Base-by-base conservation (phyloP, 2,329 filamentous ascomycete species). In the Alternaria sp. region DNA sequence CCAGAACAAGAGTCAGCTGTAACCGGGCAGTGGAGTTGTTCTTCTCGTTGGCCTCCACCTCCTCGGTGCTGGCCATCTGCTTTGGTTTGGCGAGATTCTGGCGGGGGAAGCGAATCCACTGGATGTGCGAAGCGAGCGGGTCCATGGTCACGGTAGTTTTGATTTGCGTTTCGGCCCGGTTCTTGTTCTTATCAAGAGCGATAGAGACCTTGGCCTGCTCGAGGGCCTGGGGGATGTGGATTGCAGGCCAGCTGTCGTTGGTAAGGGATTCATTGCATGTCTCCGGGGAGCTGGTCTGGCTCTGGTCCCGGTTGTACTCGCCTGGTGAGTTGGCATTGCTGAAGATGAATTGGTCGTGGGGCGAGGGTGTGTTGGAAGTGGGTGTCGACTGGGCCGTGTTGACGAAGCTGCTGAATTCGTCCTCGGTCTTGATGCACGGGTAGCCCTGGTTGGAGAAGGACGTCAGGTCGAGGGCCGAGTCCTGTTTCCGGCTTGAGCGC, bases 81-180 rank as follows among this genome's bases (percentile, higher is more conserved):
- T 98, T 98, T 7, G 94, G 92, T 78, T 98, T 98, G 19, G 94
- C 96, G 58, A 99, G 96, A 1, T 93, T 96, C 76, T 97, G 90
- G 4, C 91, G 89, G 5, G 95, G 96, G 15, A 99, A 86, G 74
- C 96, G 93, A 54, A 98, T 83, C 76, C 91, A 93, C 67, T 90
- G 92, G 61, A 94, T 88, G 11, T 91, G 91, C 1, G 85, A 82
- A 2, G 94, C 93, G 50, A 97, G 83, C 19, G 91, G 89, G 61
- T 89, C 90, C 43, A 98, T 81, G 0, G 90, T 91, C 80, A 98
- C 86, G 73, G 90, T 90, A 70, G 97, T 93, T 9, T 92, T 92
- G 70, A 98, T 97, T 77, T 98, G 96, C 0, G 96, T 98, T 82
- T 99, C 96, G 17, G 98, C 96, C 21, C 96, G 90, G 15, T 94